Conservation (phyloP, 768 basidiomycete species). For the Suillus weaverae region DNA sequence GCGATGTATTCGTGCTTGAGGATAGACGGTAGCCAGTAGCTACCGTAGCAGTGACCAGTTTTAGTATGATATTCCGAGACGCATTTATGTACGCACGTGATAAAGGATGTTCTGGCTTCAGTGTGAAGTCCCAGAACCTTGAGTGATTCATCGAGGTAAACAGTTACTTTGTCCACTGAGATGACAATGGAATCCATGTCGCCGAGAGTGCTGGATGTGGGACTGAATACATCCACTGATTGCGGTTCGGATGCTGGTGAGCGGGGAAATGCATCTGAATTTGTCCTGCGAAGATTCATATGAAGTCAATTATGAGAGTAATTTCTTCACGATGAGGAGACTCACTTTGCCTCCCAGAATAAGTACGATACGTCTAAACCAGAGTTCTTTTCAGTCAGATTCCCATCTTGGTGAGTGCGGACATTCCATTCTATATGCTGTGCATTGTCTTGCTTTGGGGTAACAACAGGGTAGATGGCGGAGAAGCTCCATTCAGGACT, state of each 20-base stretch:
- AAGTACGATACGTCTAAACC: background rate
- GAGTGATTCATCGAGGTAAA: background rate
- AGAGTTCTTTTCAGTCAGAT: background rate
- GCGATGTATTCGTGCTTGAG: too few species aligned
- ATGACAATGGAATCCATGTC: background rate
- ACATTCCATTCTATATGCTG: background rate
- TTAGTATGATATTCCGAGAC: background rate
- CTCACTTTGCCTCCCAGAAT: background rate
- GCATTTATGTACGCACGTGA: background rate
- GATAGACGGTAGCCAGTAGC: background rate
- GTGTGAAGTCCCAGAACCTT: background rate
- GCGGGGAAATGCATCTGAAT: background rate
- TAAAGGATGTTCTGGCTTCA: background rate
- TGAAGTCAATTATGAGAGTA: background rate
- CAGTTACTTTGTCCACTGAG: background rate
- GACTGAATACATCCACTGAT: background rate
- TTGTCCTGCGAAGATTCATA: background rate
- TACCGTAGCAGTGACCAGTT: background rate
- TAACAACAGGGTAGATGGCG: background rate
- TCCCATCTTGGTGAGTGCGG: background rate
- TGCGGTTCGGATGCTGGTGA: background rate
- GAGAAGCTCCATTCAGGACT: slow-evolving; percentile 4
- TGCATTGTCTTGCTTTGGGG: background rate
- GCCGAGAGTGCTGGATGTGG: background rate
- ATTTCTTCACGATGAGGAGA: background rate